phyloP scores from a whole-genome alignment of 805 yeast species.

The Metschnikowia reukaufii region DNA sequence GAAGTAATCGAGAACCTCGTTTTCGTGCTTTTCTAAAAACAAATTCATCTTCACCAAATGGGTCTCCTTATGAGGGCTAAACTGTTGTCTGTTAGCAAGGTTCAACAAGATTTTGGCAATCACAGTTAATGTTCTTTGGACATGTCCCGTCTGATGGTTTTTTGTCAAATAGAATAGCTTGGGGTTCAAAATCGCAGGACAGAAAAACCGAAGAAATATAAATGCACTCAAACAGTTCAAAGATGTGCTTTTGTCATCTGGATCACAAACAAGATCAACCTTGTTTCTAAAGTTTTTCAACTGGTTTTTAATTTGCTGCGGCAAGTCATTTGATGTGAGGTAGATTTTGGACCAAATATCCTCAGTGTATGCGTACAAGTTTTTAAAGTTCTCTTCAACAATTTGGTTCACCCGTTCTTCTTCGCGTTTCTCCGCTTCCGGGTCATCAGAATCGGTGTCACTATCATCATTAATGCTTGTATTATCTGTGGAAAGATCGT shows the following conservation, averaged over 20 bases:
- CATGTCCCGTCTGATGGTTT: constrained; percentile 66
- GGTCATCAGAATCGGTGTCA: constrained; percentile 24
- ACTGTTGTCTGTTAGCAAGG: constrained; percentile 71
- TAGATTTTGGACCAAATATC: constrained; percentile 68
- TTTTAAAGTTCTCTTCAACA: constrained; percentile 48
- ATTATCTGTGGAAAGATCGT: neutral
- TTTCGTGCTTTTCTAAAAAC: constrained; percentile 58
- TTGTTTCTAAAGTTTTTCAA: constrained; percentile 61
- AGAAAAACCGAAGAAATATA: constrained; percentile 67
- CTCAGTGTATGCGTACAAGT: constrained; percentile 51
- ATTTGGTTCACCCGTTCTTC: constrained; percentile 32
- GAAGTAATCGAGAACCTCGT: constrained; percentile 65
- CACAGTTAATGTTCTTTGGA: constrained; percentile 76
- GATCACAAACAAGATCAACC: constrained; percentile 61
- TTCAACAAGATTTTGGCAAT: constrained; percentile 78
- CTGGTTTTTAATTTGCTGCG: constrained; percentile 62
- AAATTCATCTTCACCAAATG: constrained; percentile 69
- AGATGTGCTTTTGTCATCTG: constrained; percentile 52
- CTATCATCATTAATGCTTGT: constrained; percentile 22
- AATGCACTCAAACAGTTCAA: constrained; percentile 81
- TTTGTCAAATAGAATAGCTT: constrained; percentile 73
- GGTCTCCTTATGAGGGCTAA: constrained; percentile 81
- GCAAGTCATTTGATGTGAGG: constrained; percentile 70
- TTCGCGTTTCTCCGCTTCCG: constrained; percentile 30
- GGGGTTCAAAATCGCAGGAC: constrained; percentile 92